Conservation (phyloP, 129 eudicot species). For the Escallonia rubra region DNA sequence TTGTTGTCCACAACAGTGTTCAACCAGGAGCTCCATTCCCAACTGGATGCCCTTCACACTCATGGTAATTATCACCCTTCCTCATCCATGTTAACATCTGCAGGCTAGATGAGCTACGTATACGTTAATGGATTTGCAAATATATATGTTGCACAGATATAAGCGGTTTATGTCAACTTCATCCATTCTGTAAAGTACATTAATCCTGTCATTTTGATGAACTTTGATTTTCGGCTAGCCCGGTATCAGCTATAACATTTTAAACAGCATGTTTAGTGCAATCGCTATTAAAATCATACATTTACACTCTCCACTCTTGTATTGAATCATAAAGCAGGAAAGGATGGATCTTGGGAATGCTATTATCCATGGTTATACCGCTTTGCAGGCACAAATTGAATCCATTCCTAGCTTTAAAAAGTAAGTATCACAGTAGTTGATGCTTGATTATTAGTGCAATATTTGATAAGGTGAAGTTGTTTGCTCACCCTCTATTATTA, state of each 20-base stretch:
- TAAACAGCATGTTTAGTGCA: too few species aligned
- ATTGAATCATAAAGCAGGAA: slow-evolving; percentile 6
- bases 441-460: too few species aligned
- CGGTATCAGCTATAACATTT: too few species aligned
- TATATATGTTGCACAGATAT: not conserved
- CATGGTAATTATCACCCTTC: slow-evolving; percentile 4
- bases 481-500: too few species aligned
- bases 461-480: too few species aligned
- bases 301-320: not conserved
- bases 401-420: slow-evolving; percentile 2
- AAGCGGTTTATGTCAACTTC: not conserved
- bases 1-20: slow-evolving; percentile 3
- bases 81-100: too few species aligned
- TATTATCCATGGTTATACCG: not conserved
- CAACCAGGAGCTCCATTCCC: slow-evolving; percentile 12
- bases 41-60: slow-evolving; percentile 4
- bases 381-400: slow-evolving; percentile 2
- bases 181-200: not conserved
- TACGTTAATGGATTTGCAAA: not conserved
- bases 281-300: too few species aligned
- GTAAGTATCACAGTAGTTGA: not conserved
- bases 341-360: slow-evolving; percentile 10
- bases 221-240: too few species aligned
- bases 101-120: too few species aligned
- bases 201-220: too few species aligned